Base-by-base conservation (phyloP, 129 eudicot species). In the Helichrysum umbraculigerum region DNA sequence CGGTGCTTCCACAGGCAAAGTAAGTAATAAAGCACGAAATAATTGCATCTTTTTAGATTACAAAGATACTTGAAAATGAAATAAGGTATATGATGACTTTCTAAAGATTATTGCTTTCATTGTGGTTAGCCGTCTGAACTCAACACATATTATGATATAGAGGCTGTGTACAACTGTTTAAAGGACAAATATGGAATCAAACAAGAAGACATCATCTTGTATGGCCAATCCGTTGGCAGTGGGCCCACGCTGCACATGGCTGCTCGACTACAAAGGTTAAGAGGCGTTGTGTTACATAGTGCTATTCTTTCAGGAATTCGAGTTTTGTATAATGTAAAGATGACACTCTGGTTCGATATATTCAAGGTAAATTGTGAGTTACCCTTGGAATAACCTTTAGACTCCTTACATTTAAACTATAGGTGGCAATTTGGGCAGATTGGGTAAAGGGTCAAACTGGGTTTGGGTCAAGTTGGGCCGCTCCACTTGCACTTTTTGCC, bases 171-270 rank as follows among this genome's bases (percentile, higher is more conserved):
- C 83, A 84, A 90, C 29, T 93, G 98, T 85, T 84, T 93, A 87
- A 90, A 88, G 83, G 84, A 72, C 69, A 87, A 81, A 56, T 90
- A 90, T 73, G 92, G 92, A 50, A 81, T 93, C 68, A 90, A 84
- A 83, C 91, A 90, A 82, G 98, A 93, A 78, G 97, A 93, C 72
- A 81, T 93, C 44, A 93, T 93, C 80, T 81, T 93, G 67, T 90
- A 93, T 34, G 97, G 98, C 64, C 98, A 93, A 83, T 93, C 98
- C 16, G 97, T 93, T 82, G 98, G 98, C 47, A 93, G 98, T 82
- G 98, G 98, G 35, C 98, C 98, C 75, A 93, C 98, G 8, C 75
- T 93, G 60, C 96, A 93, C 78, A 72, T 93, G 71, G 98, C 98
- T 63, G 85, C 98, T 75, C 91, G 96, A 63, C 67, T 84, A 57